Percentiles rank a stretch among this genome's conserved stretches.
phyloP scores from a whole-genome alignment of 2,329 filamentous ascomycete genomes.

The Xylaria digitata region DNA sequence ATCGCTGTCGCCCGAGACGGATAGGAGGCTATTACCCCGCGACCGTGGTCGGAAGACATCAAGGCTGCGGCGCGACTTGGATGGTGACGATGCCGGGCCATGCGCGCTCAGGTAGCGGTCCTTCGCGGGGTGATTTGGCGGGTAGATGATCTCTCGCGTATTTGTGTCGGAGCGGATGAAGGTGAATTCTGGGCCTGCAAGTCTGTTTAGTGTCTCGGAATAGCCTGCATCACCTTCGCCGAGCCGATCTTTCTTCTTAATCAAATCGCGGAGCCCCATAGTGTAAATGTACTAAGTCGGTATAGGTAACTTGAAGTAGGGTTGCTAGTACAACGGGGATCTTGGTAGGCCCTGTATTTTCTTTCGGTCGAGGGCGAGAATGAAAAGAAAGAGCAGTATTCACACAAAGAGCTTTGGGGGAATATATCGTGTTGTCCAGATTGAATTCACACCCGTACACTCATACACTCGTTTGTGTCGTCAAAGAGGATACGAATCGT shows the following conservation, averaged over 20 bases:
- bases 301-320: not conserved
- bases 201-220: slow-evolving; percentile 53
- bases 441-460: too few relatives aligned
- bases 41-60: slow-evolving; percentile 50
- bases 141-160: slow-evolving; percentile 80
- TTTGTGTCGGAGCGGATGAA: slow-evolving; percentile 88
- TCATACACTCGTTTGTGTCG: slow-evolving; percentile 1
- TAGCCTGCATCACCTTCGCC: slow-evolving; percentile 52
- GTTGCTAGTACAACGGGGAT: not conserved
- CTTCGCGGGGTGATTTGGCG: slow-evolving; percentile 60
- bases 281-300: not conserved
- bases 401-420: not conserved
- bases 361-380: not conserved
- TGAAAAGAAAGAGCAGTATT: too few relatives aligned
- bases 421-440: slow-evolving; percentile 10
- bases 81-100: slow-evolving; percentile 47
- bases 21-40: slow-evolving; percentile 61
- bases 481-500: slow-evolving; percentile 8
- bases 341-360: too few relatives aligned
- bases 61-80: slow-evolving; percentile 51
- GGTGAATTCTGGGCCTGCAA: slow-evolving; percentile 74
- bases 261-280: slow-evolving; percentile 65
- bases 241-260: slow-evolving; percentile 65
- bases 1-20: slow-evolving; percentile 50
- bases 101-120: slow-evolving; percentile 49